phyloP scores from a whole-genome alignment of 352 stramenopile species.

The Thalassiosira hispida region DNA sequence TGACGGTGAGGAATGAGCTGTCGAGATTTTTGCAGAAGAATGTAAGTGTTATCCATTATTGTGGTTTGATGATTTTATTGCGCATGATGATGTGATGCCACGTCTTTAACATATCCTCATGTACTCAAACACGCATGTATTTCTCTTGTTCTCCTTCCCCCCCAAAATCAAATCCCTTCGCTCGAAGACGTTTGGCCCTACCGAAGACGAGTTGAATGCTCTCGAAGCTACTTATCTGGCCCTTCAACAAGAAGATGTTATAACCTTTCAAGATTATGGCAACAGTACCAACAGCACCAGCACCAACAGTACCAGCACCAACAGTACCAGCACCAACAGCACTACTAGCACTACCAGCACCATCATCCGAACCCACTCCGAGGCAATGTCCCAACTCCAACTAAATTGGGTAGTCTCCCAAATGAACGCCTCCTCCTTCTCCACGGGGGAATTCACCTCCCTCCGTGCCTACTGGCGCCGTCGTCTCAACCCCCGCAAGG shows the following conservation, averaged over 20 bases:
- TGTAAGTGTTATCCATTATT: no score
- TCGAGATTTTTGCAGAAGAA: conserved; percentile 68
- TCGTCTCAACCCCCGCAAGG: conserved; percentile 41
- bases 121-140: no score
- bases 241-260: no score
- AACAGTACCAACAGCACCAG: no score
- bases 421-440: conserved; percentile 53
- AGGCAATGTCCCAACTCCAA: conserved; percentile 48
- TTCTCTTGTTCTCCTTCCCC: no score
- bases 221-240: conserved; percentile 29
- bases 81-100: no score
- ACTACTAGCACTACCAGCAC: no score
- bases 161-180: no score
- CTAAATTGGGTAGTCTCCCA: conserved; percentile 44
- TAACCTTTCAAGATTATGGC: background rate
- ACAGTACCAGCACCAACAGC: no score
- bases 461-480: conserved; percentile 49
- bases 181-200: conserved; percentile 73
- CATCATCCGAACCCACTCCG: background rate
- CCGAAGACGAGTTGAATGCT: conserved; percentile 40
- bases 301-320: no score
- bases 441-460: conserved; percentile 28
- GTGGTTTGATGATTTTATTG: no score
- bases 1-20: conserved; percentile 48
- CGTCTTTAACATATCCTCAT: no score